Evolutionary conservation across 2,329 filamentous ascomycete species (phyloP).

Genomic region (Alternaria sp.): DNA sequence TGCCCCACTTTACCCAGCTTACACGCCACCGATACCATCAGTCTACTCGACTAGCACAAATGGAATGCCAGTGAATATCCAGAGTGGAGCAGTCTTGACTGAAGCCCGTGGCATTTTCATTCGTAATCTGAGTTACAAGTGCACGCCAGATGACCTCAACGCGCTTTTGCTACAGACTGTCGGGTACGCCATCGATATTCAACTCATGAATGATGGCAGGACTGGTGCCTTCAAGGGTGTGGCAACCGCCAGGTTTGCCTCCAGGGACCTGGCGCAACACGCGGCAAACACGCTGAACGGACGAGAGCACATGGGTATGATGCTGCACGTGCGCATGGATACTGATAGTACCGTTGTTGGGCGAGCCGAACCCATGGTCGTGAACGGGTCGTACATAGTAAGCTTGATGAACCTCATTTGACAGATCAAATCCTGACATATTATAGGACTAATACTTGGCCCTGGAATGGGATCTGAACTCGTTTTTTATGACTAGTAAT

Average conservation of each 20-base stretch:
- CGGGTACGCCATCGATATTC: conserved; percentile 37
- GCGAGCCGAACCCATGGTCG: conserved; percentile 41
- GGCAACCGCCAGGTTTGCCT: conserved; percentile 46
- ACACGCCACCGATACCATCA: conserved; percentile 28
- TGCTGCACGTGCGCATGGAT: conserved; percentile 46
- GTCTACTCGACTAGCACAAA: conserved; percentile 44
- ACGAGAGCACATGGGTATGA: conserved; percentile 42
- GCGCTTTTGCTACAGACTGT: conserved; percentile 40
- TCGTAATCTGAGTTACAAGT: conserved; percentile 42
- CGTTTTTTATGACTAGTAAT: background rate
- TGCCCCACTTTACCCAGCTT: conserved; percentile 30
- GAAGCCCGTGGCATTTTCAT: conserved; percentile 52
- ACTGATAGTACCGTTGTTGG: conserved; percentile 47
- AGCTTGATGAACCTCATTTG: conserved; percentile 10
- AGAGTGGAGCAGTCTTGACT: conserved; percentile 47
- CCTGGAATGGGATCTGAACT: background rate
- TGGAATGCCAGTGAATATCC: conserved; percentile 51
- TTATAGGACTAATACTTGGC: conserved; percentile 22
- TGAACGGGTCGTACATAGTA: conserved; percentile 41
- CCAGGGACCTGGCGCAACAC: conserved; percentile 42
- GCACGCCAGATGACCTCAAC: conserved; percentile 37
- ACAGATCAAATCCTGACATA: conserved; percentile 20
- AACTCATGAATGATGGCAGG: conserved; percentile 37
- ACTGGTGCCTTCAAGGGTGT: conserved; percentile 43
- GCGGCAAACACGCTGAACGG: conserved; percentile 42